Conservation (phyloP, 345 rosid species). For the Gossypium thurberi region DNA sequence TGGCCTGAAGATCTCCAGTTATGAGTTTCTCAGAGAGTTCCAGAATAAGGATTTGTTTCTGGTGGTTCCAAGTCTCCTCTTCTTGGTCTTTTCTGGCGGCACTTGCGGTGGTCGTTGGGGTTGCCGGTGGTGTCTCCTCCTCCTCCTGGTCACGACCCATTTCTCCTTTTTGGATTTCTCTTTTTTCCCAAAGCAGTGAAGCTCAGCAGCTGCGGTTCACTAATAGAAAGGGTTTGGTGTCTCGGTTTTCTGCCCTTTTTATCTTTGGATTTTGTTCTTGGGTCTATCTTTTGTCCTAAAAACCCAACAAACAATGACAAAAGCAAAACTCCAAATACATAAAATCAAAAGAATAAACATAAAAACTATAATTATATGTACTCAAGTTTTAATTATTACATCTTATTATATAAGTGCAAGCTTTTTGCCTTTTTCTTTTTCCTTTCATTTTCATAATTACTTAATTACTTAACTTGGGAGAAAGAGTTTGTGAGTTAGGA, state of each 20-base stretch:
- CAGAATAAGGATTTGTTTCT: conserved; percentile 38
- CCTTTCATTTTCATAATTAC: too few species aligned
- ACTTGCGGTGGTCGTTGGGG: conserved; percentile 6
- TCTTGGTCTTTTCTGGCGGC: conserved; percentile 21
- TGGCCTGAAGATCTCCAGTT: conserved; percentile 52
- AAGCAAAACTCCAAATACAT: background rate
- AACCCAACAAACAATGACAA: conserved; percentile 4
- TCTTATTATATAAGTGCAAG: too few species aligned
- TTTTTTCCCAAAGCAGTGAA: background rate
- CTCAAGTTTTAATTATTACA: background rate
- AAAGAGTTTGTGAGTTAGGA: background rate
- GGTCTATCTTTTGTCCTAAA: background rate
- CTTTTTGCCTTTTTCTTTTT: too few species aligned
- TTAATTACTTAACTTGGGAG: background rate
- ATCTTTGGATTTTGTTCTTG: conserved; percentile 4
- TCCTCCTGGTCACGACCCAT: conserved; percentile 29
- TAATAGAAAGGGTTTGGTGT: background rate
- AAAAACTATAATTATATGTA: too few species aligned
- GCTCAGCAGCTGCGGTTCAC: background rate
- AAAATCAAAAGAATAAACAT: background rate
- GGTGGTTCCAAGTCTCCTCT: conserved; percentile 40
- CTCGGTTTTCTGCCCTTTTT: background rate
- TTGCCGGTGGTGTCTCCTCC: conserved; percentile 15
- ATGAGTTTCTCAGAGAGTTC: conserved; percentile 43
- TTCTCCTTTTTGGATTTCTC: background rate